Conservation (phyloP, 805 yeast species). For the Candida nemodendra region DNA sequence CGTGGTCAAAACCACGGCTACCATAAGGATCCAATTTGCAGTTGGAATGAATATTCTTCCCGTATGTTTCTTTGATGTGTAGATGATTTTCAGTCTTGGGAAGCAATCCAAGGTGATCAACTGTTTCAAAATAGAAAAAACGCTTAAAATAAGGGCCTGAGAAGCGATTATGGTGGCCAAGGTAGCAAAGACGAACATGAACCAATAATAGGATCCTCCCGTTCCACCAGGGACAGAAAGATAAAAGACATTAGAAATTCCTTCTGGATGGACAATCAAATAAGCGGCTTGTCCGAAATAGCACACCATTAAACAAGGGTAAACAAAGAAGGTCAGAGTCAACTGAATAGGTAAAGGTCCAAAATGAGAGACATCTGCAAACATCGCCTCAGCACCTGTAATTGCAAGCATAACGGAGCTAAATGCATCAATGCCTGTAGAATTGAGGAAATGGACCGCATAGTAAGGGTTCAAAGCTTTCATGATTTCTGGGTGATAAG, state of each 20-base stretch:
- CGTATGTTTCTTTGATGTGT: slow-evolving; percentile 42
- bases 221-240: slow-evolving; percentile 50
- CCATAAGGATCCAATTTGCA: slow-evolving; percentile 49
- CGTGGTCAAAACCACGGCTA: slow-evolving; percentile 49
- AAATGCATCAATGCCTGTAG: slow-evolving; percentile 38
- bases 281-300: slow-evolving; percentile 62
- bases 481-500: slow-evolving; percentile 42
- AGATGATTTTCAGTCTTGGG: slow-evolving; percentile 46
- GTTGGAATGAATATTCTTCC: slow-evolving; percentile 55
- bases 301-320: slow-evolving; percentile 49
- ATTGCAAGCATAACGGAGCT: slow-evolving; percentile 53
- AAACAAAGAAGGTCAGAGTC: slow-evolving; percentile 46
- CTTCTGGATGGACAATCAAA: slow-evolving; percentile 39
- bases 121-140: slow-evolving; percentile 51
- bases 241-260: slow-evolving; percentile 44
- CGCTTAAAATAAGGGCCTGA: slow-evolving; percentile 58
- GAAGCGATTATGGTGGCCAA: slow-evolving; percentile 58
- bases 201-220: slow-evolving; percentile 47
- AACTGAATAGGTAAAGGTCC: slow-evolving; percentile 49
- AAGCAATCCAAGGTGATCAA: slow-evolving; percentile 54
- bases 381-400: slow-evolving; percentile 65
- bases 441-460: slow-evolving; percentile 45
- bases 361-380: slow-evolving; percentile 61
- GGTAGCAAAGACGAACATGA: slow-evolving; percentile 51
- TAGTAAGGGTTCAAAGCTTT: slow-evolving; percentile 50